These are phyloP conservation scores for Nothophaeocryptopus gaeumannii DNA, from an alignment of 2,329 filamentous ascomycete species.

Conservation along the genomic window DNA sequence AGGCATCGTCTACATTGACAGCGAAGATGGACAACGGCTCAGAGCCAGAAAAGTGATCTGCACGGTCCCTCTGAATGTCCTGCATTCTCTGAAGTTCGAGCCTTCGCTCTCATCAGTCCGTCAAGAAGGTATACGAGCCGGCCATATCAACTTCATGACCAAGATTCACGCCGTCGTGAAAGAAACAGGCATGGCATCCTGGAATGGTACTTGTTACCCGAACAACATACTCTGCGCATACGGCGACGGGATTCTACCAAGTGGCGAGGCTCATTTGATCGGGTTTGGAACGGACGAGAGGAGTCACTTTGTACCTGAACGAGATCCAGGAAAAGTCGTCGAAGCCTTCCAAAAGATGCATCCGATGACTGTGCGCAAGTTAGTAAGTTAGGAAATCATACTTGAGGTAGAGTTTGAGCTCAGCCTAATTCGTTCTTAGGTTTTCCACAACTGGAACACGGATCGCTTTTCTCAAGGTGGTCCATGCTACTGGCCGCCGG, in stretches of 20 bases:
- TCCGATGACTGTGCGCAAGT: too few species aligned
- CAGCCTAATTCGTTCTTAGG: too few species aligned
- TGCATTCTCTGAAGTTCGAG: slow-evolving; percentile 27
- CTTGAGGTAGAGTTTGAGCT: too few species aligned
- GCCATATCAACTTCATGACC: slow-evolving; percentile 32
- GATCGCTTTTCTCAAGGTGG: slow-evolving; percentile 33
- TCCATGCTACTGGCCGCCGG: slow-evolving; percentile 26
- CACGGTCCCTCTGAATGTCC: slow-evolving; percentile 24
- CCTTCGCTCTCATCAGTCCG: slow-evolving; percentile 28
- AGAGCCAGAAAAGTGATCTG: slow-evolving; percentile 18
- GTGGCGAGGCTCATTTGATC: too few species aligned
- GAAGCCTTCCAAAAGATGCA: too few species aligned
- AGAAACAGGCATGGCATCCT: background rate
- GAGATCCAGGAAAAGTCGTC: too few species aligned
- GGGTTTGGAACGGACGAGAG: too few species aligned
- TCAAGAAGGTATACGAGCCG: slow-evolving; percentile 25
- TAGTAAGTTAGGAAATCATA: too few species aligned
- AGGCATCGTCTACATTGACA: background rate
- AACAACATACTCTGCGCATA: slow-evolving; percentile 8
- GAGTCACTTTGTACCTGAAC: too few species aligned
- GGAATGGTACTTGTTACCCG: background rate
- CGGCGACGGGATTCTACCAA: background rate
- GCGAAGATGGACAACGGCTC: background rate
- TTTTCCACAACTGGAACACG: slow-evolving; percentile 3
- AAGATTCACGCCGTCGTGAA: slow-evolving; percentile 29